Base-by-base conservation (phyloP, 2,329 filamentous ascomycete species). In the Trichophyton simii region DNA sequence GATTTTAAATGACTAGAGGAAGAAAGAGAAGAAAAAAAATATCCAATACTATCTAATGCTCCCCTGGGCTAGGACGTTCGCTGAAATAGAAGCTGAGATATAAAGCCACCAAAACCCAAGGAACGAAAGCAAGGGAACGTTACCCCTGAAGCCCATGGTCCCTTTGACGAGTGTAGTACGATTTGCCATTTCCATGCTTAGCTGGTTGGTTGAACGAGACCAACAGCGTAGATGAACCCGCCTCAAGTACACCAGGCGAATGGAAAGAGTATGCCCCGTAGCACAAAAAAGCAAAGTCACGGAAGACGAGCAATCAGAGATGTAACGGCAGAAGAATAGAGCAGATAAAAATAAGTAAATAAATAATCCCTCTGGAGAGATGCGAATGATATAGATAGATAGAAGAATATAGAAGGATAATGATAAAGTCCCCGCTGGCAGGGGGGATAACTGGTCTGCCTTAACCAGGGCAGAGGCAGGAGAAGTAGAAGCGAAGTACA, bases 401-500 rank as follows among this genome's bases (percentile, higher is more conserved):
- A n/a, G 9, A 34, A 55, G 34, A 18, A 55, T 55, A 34, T 55
- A 36, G 34, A 55, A 36, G n/a, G 13, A 31, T 13, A 55, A 36
- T 8, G 13, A 31, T 13, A 34, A 28, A 55, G 13, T 50, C 25
- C 46, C 46, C 46, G 20, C 46, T 15, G 44, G 7, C 18, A 7
- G 50, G 50, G 34, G 28, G 31, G 25, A 55, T 8, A 28, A 2
- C 50, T 55, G 50, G 28, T 6, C 50, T 55, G 28, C 50, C 50
- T 55, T 55, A 55, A 55, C 50, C 50, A 55, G 50, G 50, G 50
- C 50, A 50, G 50, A 25, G 50, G 3, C 25, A 55, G 50, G 11
- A 55, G 25, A 55, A 36, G 50, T n/a, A 55, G 31, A 55, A 54
- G 48, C 25, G 50, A 55, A 55, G 31, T 55, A 55, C 50, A 31